Conservation (phyloP, 345 rosid species). For the Bruguiera parviflora region DNA sequence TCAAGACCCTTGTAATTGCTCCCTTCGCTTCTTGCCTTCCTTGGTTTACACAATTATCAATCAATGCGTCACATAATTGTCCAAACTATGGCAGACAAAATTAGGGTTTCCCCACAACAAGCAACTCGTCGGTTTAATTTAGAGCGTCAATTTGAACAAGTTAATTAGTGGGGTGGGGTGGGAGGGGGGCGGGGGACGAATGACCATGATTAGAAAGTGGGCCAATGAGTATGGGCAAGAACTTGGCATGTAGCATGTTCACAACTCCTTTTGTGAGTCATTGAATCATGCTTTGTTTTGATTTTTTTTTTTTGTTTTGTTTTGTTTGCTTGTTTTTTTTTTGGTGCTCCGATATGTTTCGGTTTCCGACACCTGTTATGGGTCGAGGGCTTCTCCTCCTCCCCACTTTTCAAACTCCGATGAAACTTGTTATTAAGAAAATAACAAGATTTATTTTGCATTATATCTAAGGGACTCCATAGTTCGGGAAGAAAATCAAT, state of each 20-base stretch:
- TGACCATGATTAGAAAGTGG: slow-evolving; percentile 19
- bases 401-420: no score
- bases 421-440: no score
- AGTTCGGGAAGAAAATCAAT: no score
- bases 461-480: no score
- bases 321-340: no score
- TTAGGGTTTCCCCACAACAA: slow-evolving; percentile 42
- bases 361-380: no score
- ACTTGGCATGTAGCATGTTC: not conserved
- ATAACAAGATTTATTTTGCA: no score
- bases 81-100: slow-evolving; percentile 52
- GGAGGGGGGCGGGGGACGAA: slow-evolving; percentile 10
- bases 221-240: slow-evolving; percentile 11
- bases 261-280: not conserved
- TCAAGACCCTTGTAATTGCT: slow-evolving; percentile 30
- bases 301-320: not conserved
- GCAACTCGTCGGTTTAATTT: slow-evolving; percentile 23
- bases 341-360: not conserved
- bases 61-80: slow-evolving; percentile 15
- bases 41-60: slow-evolving; percentile 40
- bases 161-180: slow-evolving; percentile 30
- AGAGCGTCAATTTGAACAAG: slow-evolving; percentile 5
- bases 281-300: not conserved
- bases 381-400: no score
- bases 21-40: slow-evolving; percentile 33